Evolutionary conservation across 2,329 filamentous ascomycete species (phyloP).

Genomic region (Pseudogymnoascus sp.): DNA sequence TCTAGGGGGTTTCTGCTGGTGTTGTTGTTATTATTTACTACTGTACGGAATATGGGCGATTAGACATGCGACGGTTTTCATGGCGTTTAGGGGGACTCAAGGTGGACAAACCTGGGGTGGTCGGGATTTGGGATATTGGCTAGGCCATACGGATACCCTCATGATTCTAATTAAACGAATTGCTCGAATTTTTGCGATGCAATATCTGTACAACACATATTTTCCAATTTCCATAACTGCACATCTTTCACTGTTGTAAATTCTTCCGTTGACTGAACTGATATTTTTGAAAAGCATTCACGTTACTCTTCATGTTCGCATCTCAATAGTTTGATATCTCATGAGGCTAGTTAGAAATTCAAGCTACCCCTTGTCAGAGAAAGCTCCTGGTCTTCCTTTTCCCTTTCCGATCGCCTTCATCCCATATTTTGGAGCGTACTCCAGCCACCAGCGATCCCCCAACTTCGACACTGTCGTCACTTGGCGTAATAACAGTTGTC

Average conservation of each 20-base stretch:
- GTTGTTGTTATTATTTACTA: background rate
- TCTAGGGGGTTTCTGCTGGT: background rate
- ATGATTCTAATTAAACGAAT: constrained; percentile 8
- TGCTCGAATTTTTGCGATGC: background rate
- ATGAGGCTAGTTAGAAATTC: background rate
- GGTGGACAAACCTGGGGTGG: background rate
- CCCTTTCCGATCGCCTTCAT: constrained; percentile 11
- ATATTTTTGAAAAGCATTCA: background rate
- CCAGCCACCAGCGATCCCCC: constrained; percentile 22
- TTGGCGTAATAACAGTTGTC: constrained; percentile 23
- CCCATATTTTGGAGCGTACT: background rate
- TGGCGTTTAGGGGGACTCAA: background rate
- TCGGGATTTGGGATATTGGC: constrained; percentile 2
- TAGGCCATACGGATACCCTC: constrained; percentile 4
- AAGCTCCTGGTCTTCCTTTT: constrained; percentile 20
- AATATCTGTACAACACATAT: background rate
- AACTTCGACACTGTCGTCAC: constrained; percentile 22
- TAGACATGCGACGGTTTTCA: background rate
- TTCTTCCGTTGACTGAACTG: background rate
- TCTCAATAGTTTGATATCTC: background rate
- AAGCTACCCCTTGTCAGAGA: background rate
- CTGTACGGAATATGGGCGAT: constrained; percentile 4
- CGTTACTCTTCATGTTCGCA: background rate
- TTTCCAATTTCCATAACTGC: background rate
- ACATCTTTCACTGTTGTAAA: background rate